phyloP scores from a whole-genome alignment of 495 filamentous ascomycete genomes.

The Tuber aestivum region DNA sequence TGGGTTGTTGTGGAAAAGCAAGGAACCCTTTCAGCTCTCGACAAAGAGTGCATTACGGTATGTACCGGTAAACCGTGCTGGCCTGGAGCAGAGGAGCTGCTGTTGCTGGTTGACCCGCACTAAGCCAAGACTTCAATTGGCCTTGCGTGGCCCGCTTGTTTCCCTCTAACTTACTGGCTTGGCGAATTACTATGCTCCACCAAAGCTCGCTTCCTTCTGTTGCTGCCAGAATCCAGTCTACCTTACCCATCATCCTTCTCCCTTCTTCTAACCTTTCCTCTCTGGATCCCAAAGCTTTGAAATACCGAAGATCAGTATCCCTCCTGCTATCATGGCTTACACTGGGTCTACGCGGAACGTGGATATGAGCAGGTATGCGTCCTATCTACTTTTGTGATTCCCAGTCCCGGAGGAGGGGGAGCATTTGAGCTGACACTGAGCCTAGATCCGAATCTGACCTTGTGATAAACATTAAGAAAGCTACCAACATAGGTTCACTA shows the following conservation, averaged over 20 bases:
- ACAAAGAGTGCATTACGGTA: too few species aligned
- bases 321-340: constrained; percentile 38
- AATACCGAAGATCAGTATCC: neutral
- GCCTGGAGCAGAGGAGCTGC: neutral
- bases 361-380: constrained; percentile 52
- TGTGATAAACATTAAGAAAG: constrained; percentile 91
- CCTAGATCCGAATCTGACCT: constrained; percentile 84
- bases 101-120: neutral
- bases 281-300: neutral
- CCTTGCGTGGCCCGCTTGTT: neutral
- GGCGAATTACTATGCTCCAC: neutral
- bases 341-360: constrained; percentile 51
- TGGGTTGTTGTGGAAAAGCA: neutral
- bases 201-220: neutral
- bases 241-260: neutral
- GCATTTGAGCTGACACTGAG: constrained; percentile 30
- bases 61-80: neutral
- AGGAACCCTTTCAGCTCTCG: neutral
- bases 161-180: neutral
- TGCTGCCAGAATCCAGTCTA: neutral
- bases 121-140: neutral
- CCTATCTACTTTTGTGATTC: constrained; percentile 4
- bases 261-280: neutral
- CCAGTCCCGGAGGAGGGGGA: neutral
- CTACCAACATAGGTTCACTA: constrained; percentile 71